Conservation (phyloP, 2,329 filamentous ascomycete species). For the Paraphoma sp. region DNA sequence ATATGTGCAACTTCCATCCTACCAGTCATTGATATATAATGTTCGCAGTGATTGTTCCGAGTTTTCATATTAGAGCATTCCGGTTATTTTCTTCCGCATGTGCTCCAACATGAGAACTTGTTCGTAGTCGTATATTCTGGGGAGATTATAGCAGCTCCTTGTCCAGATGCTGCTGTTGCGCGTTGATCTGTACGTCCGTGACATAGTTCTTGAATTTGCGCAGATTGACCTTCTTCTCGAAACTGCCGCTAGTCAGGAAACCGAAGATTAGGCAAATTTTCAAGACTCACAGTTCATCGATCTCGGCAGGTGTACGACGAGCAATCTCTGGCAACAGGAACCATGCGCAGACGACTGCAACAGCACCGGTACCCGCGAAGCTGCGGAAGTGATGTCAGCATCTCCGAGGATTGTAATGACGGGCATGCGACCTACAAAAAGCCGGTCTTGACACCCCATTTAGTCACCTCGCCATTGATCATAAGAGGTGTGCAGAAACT, state of each 20-base stretch:
- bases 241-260: background rate
- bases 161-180: background rate
- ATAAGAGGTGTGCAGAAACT: background rate
- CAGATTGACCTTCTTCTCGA: background rate
- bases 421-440: background rate
- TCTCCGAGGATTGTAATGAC: background rate
- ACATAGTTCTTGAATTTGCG: background rate
- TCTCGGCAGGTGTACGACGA: background rate
- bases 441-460: background rate
- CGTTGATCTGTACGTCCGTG: background rate
- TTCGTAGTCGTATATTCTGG: background rate
- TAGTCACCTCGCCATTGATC: background rate
- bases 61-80: too few relatives aligned
- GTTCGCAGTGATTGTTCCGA: too few relatives aligned
- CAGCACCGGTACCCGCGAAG: background rate
- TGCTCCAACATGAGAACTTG: too few relatives aligned
- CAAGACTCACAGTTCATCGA: background rate
- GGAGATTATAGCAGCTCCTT: background rate
- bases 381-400: background rate
- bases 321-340: background rate
- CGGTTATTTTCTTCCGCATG: too few relatives aligned
- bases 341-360: background rate
- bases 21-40: too few relatives aligned
- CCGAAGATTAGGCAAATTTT: background rate
- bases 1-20: too few relatives aligned